Evolutionary conservation across 257 asterid genomes (phyloP), one percentile per base, ranked within the genome.

Genomic region (Primulina huaijiensis): DNA sequence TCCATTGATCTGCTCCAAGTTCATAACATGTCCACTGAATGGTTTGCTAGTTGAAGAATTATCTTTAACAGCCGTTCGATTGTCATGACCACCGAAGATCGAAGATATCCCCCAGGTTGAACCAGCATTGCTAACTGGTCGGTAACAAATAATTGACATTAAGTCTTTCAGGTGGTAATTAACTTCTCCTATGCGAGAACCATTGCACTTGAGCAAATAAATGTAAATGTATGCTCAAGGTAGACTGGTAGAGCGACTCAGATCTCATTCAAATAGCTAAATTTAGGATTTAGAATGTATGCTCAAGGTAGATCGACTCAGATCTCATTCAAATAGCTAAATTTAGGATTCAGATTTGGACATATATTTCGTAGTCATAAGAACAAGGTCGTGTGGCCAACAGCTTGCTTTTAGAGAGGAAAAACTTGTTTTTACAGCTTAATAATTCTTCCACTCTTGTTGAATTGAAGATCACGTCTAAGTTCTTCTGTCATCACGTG

Each of bases 101-200:
- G 99, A 89, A 72, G 99, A 85, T 77, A 94, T 89, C 64, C 99
- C 96, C 97, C 99, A 93, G 68, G 76, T 65, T 33, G 99, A 89
- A 76, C 85, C 87, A 67, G 83, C 30, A 76, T 72, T 85, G 77
- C 72, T 78, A 71, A 78, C 96, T 88, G 87, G 69, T 23, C 23
- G 74, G 74, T 30, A 52, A 74, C 66, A 52, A 64, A 65, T 12
- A 56, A 46, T 58, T 62, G 30, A 31, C 62, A 66, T 70, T 40
- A 81, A 72, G 62, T 65, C 70, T 20, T 65, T 50, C 12, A 2
- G 12, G 35, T 3, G 58, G 66, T 67, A 59, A 53, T 60, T 62
- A 30, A 62, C 52, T 19, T 23, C 60, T 55, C 9, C 57, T 5
- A 50, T 16, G 57, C 2, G 57, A 50, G 57, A 50, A 62, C 12